Percentiles rank a stretch among this genome's conserved stretches.
phyloP scores from a whole-genome alignment of 1,139 yeast species.

The Saccharomyces pastorianus region DNA sequence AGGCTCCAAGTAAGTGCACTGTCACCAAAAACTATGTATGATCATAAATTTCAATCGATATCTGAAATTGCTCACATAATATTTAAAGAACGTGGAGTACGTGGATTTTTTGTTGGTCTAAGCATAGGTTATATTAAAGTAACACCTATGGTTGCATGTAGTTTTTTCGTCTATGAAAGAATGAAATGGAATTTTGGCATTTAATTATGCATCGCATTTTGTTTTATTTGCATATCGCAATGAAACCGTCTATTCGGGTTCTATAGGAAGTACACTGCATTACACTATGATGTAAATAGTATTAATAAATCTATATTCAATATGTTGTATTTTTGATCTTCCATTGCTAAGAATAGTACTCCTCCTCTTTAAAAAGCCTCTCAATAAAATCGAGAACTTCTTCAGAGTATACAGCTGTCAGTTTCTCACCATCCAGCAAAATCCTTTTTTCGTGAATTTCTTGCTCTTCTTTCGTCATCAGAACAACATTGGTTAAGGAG shows the following conservation, averaged over 20 bases:
- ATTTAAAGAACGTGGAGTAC: conserved; percentile 61
- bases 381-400: conserved; percentile 54
- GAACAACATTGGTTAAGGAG: conserved; percentile 65
- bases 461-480: conserved; percentile 86
- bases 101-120: conserved; percentile 88
- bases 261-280: background rate
- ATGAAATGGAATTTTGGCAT: conserved; percentile 63
- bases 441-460: conserved; percentile 66
- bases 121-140: conserved; percentile 93
- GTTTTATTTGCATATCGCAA: background rate
- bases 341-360: conserved; percentile 44
- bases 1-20: conserved; percentile 95
- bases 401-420: conserved; percentile 56
- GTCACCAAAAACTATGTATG: conserved; percentile 38
- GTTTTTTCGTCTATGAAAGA: conserved; percentile 89
- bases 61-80: conserved; percentile 40
- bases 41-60: conserved; percentile 40
- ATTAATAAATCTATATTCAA: conserved; percentile 36
- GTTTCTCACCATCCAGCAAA: conserved; percentile 52
- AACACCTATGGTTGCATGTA: conserved; percentile 95
- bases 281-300: background rate
- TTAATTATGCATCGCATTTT: conserved; percentile 19
- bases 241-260: background rate
- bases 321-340: background rate
- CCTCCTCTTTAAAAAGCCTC: conserved; percentile 64